Evolutionary conservation across 2,329 filamentous ascomycete species (phyloP).

Genomic region (Colletotrichum viniferum): DNA sequence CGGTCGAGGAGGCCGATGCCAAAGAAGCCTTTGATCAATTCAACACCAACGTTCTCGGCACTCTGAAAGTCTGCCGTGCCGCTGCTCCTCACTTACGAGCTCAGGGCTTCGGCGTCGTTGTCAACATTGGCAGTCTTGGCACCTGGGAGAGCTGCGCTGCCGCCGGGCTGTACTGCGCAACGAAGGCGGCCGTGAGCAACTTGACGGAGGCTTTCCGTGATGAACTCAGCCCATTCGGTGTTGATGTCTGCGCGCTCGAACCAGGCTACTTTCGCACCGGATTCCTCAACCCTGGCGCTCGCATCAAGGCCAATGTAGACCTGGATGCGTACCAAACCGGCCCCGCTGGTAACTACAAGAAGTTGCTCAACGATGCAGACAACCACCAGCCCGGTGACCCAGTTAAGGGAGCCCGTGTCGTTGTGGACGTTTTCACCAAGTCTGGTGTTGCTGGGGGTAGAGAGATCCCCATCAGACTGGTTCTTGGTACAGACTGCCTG

Average conservation of each 20-base stretch:
- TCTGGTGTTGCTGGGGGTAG: slow-evolving; percentile 50
- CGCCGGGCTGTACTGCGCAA: slow-evolving; percentile 44
- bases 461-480: slow-evolving; percentile 56
- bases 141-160: slow-evolving; percentile 44
- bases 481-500: slow-evolving; percentile 59
- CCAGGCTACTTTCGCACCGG: slow-evolving; percentile 59
- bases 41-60: slow-evolving; percentile 59
- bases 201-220: slow-evolving; percentile 46
- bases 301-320: slow-evolving; percentile 29
- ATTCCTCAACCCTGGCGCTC: slow-evolving; percentile 44
- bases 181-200: slow-evolving; percentile 51
- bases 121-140: slow-evolving; percentile 51
- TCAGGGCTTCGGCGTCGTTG: slow-evolving; percentile 37
- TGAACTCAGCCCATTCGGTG: slow-evolving; percentile 51
- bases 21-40: slow-evolving; percentile 44
- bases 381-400: slow-evolving; percentile 60
- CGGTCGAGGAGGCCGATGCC: slow-evolving; percentile 42
- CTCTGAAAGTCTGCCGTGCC: slow-evolving; percentile 51
- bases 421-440: slow-evolving; percentile 60
- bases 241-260: slow-evolving; percentile 47
- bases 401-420: slow-evolving; percentile 52
- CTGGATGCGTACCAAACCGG: slow-evolving; percentile 36
- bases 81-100: slow-evolving; percentile 52
- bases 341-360: slow-evolving; percentile 31
- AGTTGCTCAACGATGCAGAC: slow-evolving; percentile 37